A percentile compares a stretch with the other conserved stretches of the same genome.
Conservation (phyloP, 257 asterid species). For the Cinchona pubescens region DNA sequence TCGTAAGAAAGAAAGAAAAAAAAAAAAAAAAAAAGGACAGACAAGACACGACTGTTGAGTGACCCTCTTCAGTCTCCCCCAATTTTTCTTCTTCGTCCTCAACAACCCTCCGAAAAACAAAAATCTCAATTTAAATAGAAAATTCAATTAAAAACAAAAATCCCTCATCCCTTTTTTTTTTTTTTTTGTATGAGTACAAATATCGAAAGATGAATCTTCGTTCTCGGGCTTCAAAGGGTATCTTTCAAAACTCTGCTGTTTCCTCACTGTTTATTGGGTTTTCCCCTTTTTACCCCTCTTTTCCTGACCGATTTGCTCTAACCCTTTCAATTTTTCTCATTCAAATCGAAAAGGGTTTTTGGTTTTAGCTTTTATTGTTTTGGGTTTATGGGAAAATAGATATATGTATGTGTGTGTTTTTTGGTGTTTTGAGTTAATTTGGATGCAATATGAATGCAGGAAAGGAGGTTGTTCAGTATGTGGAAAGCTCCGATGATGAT, state of each 20-base stretch:
- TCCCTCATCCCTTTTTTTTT: slow-evolving; percentile 1
- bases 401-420: background rate
- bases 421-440: background rate
- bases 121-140: no score
- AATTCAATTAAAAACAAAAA: background rate
- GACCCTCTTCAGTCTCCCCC: no score
- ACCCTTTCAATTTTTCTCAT: background rate
- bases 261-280: no score
- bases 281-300: no score
- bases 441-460: slow-evolving; percentile 8
- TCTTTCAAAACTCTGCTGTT: background rate
- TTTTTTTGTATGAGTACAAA: no score
- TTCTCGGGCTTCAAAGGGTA: slow-evolving; percentile 17
- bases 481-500: background rate
- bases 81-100: no score
- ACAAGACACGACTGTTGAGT: no score
- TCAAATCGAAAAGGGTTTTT: background rate
- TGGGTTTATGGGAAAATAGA: background rate
- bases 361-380: background rate
- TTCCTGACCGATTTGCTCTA: background rate
- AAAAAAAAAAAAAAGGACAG: no score
- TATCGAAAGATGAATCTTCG: slow-evolving; percentile 13
- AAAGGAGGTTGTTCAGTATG: background rate
- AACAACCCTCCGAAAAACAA: no score
- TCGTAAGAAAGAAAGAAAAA: no score